phyloP scores from a whole-genome alignment of 192 early-diverging fungal species.

The Podila epigama region DNA sequence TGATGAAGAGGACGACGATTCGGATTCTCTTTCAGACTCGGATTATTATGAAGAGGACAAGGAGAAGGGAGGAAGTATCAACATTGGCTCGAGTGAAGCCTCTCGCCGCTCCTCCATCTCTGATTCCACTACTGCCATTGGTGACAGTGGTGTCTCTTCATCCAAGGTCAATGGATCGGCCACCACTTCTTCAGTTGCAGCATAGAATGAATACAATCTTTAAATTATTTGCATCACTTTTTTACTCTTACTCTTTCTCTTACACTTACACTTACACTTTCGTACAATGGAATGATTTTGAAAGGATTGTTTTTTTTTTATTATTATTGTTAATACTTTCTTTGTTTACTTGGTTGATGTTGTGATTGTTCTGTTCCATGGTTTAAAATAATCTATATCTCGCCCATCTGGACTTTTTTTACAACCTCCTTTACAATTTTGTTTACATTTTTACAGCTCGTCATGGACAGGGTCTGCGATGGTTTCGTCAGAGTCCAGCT shows the following conservation, averaged over 20 bases:
- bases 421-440: neutral
- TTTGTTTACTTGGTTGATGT: neutral
- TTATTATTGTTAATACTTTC: no score
- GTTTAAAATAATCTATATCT: neutral
- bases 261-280: no score
- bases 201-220: no score
- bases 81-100: neutral
- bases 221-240: no score
- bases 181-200: no score
- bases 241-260: no score
- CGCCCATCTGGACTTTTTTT: no score
- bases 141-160: neutral
- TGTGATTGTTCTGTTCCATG: neutral
- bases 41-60: conserved; percentile 32
- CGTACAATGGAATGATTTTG: no score
- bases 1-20: conserved; percentile 4
- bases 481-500: conserved; percentile 36
- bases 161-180: neutral
- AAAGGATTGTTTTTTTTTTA: no score
- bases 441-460: conserved; percentile 34
- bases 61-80: neutral
- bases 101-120: neutral
- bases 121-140: neutral
- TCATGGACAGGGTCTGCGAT: conserved; percentile 43
- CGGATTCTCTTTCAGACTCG: conserved; percentile 33